phyloP scores from a whole-genome alignment of 2,329 filamentous ascomycete species.

The Penicillium sp. region DNA sequence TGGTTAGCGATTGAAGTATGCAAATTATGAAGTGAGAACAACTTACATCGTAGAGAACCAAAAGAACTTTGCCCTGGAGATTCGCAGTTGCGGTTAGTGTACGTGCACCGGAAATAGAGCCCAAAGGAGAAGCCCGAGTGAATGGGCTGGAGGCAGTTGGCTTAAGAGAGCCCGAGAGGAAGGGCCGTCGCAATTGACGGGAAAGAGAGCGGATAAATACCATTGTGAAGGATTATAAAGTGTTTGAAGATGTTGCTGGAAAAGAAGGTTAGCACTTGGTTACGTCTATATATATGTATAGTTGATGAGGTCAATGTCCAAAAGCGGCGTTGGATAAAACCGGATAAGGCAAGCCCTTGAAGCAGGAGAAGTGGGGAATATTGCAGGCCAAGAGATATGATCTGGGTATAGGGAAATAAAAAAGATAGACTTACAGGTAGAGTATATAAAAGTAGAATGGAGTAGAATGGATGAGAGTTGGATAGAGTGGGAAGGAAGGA shows the following conservation, averaged over 20 bases:
- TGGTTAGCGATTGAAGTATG: slow-evolving; percentile 8
- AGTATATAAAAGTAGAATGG: background rate
- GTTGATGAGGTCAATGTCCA: slow-evolving; percentile 7
- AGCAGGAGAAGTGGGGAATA: slow-evolving; percentile 15
- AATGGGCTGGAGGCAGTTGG: slow-evolving; percentile 23
- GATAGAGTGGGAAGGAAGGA: background rate
- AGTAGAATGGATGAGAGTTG: background rate
- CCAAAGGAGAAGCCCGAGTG: slow-evolving; percentile 38
- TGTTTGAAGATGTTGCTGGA: slow-evolving; percentile 4
- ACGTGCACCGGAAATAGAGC: slow-evolving; percentile 52
- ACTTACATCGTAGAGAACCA: slow-evolving; percentile 87
- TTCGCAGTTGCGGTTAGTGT: slow-evolving; percentile 63
- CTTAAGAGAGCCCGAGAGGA: slow-evolving; percentile 44
- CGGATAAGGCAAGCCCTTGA: background rate
- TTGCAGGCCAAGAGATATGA: slow-evolving; percentile 1
- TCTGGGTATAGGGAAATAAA: background rate
- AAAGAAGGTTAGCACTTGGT: slow-evolving; percentile 4
- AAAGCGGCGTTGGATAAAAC: slow-evolving; percentile 16
- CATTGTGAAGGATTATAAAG: slow-evolving; percentile 45
- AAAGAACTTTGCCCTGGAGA: slow-evolving; percentile 90
- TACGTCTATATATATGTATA: background rate
- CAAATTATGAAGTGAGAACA: background rate
- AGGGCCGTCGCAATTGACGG: slow-evolving; percentile 54
- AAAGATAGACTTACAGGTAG: background rate
- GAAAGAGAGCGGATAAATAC: slow-evolving; percentile 63